Conservation (phyloP, 2,329 filamentous ascomycete species). For the Sphaceloma murrayae region DNA sequence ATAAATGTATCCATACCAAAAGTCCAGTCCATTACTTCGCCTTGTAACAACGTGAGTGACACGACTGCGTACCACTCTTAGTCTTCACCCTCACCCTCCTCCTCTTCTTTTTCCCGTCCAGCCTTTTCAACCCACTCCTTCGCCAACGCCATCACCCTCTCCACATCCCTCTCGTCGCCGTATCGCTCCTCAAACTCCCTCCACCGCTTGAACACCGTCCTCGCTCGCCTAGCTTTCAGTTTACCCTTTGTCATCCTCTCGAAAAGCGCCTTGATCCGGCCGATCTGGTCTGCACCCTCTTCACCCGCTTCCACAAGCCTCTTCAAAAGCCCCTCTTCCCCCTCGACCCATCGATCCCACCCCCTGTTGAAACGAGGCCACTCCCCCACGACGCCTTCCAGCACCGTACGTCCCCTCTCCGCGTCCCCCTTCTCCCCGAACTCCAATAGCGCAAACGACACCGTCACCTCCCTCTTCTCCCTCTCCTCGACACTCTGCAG, state of each 20-base stretch:
- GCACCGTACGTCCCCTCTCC: conserved; percentile 88
- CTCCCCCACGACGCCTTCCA: conserved; percentile 73
- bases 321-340: conserved; percentile 55
- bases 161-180: conserved; percentile 59
- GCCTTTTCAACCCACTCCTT: conserved; percentile 56
- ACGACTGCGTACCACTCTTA: not conserved
- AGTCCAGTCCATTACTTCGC: no score
- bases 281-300: conserved; percentile 46
- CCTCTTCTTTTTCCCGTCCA: conserved; percentile 26
- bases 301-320: conserved; percentile 25
- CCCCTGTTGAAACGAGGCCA: conserved; percentile 86
- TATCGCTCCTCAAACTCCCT: conserved; percentile 68
- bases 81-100: conserved; percentile 16
- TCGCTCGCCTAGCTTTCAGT: conserved; percentile 73
- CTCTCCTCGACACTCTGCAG: conserved; percentile 67
- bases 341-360: conserved; percentile 84
- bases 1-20: no score
- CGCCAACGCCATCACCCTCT: conserved; percentile 61
- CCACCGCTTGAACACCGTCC: conserved; percentile 88
- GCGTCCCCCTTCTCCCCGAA: conserved; percentile 75
- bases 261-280: conserved; percentile 55
- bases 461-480: conserved; percentile 64
- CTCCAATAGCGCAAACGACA: conserved; percentile 84
- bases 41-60: no score
- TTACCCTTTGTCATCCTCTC: conserved; percentile 58